Evolutionary conservation across 768 basidiomycete species (phyloP), one percentile per base, ranked within the genome.

Genomic region (Dacryopinax spathularia): DNA sequence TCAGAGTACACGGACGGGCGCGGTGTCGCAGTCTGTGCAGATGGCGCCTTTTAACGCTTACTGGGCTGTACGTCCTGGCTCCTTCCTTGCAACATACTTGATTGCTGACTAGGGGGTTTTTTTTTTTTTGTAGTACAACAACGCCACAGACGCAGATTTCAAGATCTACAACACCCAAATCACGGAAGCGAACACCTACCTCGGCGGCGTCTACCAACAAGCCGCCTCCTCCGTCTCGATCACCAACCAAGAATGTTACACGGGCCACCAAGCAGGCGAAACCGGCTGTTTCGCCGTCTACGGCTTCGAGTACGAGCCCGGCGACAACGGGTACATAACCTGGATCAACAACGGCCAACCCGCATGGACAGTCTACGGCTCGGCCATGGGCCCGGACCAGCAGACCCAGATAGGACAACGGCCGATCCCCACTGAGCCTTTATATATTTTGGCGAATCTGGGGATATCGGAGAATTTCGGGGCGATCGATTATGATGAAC

Each of bases 381-480:
- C 77, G 33, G 91, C 84, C 13, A 77, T 91, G 74, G 82, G 71
- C 1, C 79, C 85, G 1, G 85, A 94, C 71, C 34, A 75, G 1
- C 66, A 70, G 25, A 83, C 83, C 1, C 75, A 88, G 67, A 88
- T 92, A 64, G 74, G 82, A 15, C 78, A 80, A 33, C 76, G 91
- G 63, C 84, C 87, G 13, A 76, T 94, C 37, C 82, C 91, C 0
- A 84, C 87, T 67, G 91, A 95, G 71, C 91, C 91, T 7, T 84
- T 93, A 86, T 91, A 91, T 68, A 76, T 96, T 69, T 85, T 96
- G 67, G 76, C 82, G 70, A 93, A 94, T 72, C 75, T 93, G 69
- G 93, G 91, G 62, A 84, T 95, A 74, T 92, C 90, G 2, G 75
- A 77, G 62, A 89, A 87, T 73, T 96, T 96, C 69, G 86, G 84